phyloP scores from a whole-genome alignment of 2,329 filamentous ascomycete species.

The Ascochyta viciae-villosae region DNA sequence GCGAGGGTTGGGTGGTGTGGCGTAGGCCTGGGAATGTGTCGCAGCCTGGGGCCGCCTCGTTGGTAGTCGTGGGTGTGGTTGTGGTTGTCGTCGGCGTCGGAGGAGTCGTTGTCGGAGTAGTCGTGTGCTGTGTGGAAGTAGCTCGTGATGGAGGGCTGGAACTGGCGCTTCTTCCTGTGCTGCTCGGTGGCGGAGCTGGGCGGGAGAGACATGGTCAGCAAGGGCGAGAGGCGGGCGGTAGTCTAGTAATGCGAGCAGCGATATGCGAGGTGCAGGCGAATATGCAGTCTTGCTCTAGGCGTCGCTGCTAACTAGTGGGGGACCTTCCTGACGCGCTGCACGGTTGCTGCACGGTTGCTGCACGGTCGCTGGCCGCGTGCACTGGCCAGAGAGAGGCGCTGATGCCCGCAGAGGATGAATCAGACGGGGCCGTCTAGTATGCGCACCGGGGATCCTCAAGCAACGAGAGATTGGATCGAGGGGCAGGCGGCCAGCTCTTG shows the following conservation, averaged over 20 bases:
- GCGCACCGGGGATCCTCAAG: constrained; percentile 12
- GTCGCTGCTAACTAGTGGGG: background rate
- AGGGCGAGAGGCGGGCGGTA: constrained; percentile 8
- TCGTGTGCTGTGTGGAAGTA: constrained; percentile 47
- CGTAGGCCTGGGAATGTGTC: constrained; percentile 21
- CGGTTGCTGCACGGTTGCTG: background rate
- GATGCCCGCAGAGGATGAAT: constrained; percentile 13
- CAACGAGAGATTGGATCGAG: constrained; percentile 6
- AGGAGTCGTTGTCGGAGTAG: background rate
- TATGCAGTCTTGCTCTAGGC: constrained; percentile 13
- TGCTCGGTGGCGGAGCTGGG: constrained; percentile 23
- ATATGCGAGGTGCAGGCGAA: constrained; percentile 4
- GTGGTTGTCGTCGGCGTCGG: constrained; percentile 28
- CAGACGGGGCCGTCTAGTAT: constrained; percentile 10
- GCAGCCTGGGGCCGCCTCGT: constrained; percentile 27
- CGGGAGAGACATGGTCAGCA: constrained; percentile 28
- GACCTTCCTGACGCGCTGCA: constrained; percentile 5
- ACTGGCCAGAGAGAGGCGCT: constrained; percentile 8
- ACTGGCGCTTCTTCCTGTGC: constrained; percentile 52
- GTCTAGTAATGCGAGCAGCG: background rate
- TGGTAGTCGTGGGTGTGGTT: constrained; percentile 39
- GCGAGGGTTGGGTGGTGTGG: constrained; percentile 28
- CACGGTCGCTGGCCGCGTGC: constrained; percentile 6
- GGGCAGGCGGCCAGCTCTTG: constrained; percentile 12
- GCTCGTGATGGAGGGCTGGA: constrained; percentile 55